A percentile compares a stretch with the other conserved stretches of the same genome.
These are phyloP conservation scores for Croton laevigatus DNA, from an alignment of 441 rosid species.

Conservation along the genomic window DNA sequence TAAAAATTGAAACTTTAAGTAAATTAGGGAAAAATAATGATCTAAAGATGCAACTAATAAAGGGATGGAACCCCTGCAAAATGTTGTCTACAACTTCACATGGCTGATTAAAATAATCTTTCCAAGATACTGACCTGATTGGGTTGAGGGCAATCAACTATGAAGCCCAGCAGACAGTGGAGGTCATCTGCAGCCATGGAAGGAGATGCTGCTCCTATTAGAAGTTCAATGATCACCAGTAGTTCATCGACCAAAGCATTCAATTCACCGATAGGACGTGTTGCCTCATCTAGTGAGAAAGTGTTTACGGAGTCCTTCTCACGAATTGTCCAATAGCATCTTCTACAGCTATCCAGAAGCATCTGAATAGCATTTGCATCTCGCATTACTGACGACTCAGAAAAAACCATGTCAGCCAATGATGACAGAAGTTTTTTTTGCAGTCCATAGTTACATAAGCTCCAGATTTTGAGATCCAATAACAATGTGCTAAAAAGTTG, in stretches of 20 bases:
- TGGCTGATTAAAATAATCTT: neutral
- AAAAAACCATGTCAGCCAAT: conserved; percentile 98
- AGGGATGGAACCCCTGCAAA: too few species aligned
- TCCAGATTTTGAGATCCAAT: conserved; percentile 94
- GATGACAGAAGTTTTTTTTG: conserved; percentile 98
- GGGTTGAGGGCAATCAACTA: conserved; percentile 97
- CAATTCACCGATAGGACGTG: conserved; percentile 88
- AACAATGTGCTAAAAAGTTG: conserved; percentile 89
- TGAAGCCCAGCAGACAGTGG: conserved; percentile 83
- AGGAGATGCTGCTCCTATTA: conserved; percentile 85
- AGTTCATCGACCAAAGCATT: conserved; percentile 99
- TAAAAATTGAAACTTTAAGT: too few species aligned
- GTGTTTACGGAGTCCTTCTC: conserved; percentile 79
- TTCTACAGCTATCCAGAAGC: conserved; percentile 99
- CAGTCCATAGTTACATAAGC: conserved; percentile 95
- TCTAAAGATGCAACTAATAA: too few species aligned
- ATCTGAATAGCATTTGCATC: conserved; percentile 97
- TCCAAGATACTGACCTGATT: conserved; percentile 62
- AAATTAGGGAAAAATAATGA: too few species aligned
- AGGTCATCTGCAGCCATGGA: conserved; percentile 76
- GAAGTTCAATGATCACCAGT: conserved; percentile 94
- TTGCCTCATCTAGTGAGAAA: conserved; percentile 57
- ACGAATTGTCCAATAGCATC: conserved; percentile 89
- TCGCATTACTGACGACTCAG: conserved; percentile 87
- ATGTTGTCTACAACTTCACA: neutral